These are phyloP conservation scores for Stenogyne calaminthoides DNA, from an alignment of 305 asterid species.

Conservation along the genomic window DNA sequence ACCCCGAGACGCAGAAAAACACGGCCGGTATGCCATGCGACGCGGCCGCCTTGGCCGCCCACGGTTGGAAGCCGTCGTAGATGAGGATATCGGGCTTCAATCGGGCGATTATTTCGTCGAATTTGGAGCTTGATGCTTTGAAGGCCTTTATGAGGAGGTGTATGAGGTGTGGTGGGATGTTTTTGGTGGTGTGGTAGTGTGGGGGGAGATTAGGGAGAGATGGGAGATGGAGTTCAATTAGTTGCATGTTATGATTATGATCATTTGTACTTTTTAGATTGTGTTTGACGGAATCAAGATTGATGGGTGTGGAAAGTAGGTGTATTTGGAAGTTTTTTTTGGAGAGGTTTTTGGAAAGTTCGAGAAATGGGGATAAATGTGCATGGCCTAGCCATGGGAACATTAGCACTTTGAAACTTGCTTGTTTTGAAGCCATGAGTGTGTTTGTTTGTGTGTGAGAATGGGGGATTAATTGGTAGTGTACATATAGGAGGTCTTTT, in stretches of 20 bases:
- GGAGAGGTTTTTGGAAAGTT: conserved; percentile 3
- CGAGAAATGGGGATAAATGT: background rate
- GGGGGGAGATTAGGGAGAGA: background rate
- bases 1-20: background rate
- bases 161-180: conserved; percentile 24
- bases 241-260: background rate
- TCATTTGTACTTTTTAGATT: background rate
- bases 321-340: conserved; percentile 18
- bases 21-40: background rate
- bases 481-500: background rate
- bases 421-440: background rate
- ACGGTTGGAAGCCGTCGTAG: conserved; percentile 32
- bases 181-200: conserved; percentile 35
- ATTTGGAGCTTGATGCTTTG: conserved; percentile 25
- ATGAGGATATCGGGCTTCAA: conserved; percentile 33
- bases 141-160: conserved; percentile 24
- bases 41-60: conserved; percentile 14
- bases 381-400: conserved; percentile 13
- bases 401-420: background rate
- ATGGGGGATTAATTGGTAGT: background rate
- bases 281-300: conserved; percentile 26
- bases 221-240: background rate
- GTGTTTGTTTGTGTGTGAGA: background rate
- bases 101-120: conserved; percentile 12
- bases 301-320: conserved; percentile 26